Evolutionary conservation across 768 basidiomycete genomes (phyloP).

Genomic region (Suillus plorans): DNA sequence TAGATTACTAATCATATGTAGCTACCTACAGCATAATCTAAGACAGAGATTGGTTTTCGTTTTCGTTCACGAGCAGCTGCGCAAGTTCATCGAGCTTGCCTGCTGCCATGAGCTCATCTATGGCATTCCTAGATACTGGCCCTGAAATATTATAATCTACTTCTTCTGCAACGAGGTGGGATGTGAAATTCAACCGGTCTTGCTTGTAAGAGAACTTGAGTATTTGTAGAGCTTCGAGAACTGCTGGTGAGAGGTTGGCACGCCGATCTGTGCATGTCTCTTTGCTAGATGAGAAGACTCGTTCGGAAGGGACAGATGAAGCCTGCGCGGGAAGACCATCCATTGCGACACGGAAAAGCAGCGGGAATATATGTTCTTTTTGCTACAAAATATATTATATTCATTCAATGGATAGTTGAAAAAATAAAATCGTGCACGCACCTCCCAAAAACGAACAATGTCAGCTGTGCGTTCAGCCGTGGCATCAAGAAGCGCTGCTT

Average conservation of each 20-base stretch:
- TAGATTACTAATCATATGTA: no score
- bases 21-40: no score
- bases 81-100: background rate
- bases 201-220: no score
- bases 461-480: background rate
- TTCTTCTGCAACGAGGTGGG: no score
- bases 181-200: no score
- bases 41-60: no score
- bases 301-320: conserved; percentile 18
- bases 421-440: background rate
- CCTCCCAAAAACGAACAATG: conserved; percentile 10
- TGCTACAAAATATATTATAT: background rate
- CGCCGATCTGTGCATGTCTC: no score
- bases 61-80: no score
- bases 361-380: conserved; percentile 11
- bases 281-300: background rate
- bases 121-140: background rate
- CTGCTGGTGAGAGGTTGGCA: no score
- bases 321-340: conserved; percentile 21
- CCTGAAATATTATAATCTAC: no score
- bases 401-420: background rate
- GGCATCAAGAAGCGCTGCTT: background rate
- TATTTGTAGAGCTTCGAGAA: no score
- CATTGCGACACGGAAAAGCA: conserved; percentile 12
- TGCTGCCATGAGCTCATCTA: background rate